phyloP scores from a whole-genome alignment of 1,284 basidiomycete genomes.

The Ceratobasidium sp. region DNA sequence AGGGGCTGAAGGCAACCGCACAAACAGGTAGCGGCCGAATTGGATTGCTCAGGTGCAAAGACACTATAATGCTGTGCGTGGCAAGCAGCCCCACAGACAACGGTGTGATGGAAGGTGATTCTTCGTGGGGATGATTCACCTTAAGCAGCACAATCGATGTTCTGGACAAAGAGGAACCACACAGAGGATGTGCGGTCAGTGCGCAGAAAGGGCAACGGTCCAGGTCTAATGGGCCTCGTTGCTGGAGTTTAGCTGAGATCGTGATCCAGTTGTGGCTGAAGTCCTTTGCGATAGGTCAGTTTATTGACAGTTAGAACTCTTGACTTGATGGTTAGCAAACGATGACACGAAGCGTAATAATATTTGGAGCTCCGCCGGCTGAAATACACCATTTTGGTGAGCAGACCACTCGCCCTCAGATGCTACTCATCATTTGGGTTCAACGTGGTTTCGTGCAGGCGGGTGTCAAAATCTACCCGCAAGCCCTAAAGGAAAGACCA shows the following conservation, averaged over 20 bases:
- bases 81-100: slow-evolving; percentile 30
- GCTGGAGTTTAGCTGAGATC: neutral
- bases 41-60: slow-evolving; percentile 31
- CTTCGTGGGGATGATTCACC: slow-evolving; percentile 20
- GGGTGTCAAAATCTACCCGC: neutral
- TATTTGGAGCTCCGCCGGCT: slow-evolving; percentile 30
- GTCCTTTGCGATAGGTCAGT: neutral
- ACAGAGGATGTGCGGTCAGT: neutral
- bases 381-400: neutral
- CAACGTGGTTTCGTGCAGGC: slow-evolving; percentile 20
- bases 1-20: slow-evolving; percentile 13
- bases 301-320: slow-evolving; percentile 11
- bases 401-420: neutral
- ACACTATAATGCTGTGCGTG: slow-evolving; percentile 36
- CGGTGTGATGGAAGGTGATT: slow-evolving; percentile 12
- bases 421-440: neutral
- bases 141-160: neutral
- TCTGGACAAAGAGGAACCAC: slow-evolving; percentile 20
- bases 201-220: slow-evolving; percentile 14
- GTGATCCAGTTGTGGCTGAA: slow-evolving; percentile 3
- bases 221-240: slow-evolving; percentile 18
- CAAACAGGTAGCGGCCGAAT: slow-evolving; percentile 27
- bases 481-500: neutral
- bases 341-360: slow-evolving; percentile 12
- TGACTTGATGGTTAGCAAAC: slow-evolving; percentile 6